Base-by-base conservation (phyloP, 2,329 filamentous ascomycete genomes). In the Thermoascus crustaceus region DNA sequence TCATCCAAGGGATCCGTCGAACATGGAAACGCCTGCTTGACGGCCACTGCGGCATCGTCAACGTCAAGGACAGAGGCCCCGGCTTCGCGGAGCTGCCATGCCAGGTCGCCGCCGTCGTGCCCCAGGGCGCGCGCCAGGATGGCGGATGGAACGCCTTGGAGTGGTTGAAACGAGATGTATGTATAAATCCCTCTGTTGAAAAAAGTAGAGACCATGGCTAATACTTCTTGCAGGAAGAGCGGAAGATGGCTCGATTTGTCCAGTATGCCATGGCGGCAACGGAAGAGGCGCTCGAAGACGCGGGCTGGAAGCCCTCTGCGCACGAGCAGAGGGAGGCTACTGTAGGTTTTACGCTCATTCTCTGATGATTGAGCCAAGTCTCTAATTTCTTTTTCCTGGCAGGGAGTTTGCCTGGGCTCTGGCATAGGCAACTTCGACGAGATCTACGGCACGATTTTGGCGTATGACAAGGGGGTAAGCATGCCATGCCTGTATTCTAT, bases 391-490 rank as follows among this genome's bases (percentile, higher is more conserved):
- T n/a, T n/a, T n/a, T n/a, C n/a, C n/a, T n/a, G 8, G 27, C 40
- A 76, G 74, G 91, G 91, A 1, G 84, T 98, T 1, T 94, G 89
- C 52, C 71, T 98, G 25, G 91, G 91, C 2, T 96, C 89, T 46
- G 91, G 91, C 2, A 95, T 98, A 50, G 91, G 91, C 10, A 95
- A 91, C 52, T 72, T 98, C 24, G 83, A 94, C 25, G 87, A 94
- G 49, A 78, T 94, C 6, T 95, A 93, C 60, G 72, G 81, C 42
- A 93, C 87, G 2, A 85, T 84, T 38, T 53, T 94, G 32, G 77
- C 76, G 1, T 94, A 84, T 55, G 72, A 84, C 20, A 71, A 76
- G 60, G 77, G 77, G 39, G 85, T 89, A 63, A 63, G 77, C 20
- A 21, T 11, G 18, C 13, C n/a, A 20, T 18, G 9, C 9, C 9